Base-by-base conservation (phyloP, 805 yeast species). In the Cyberlindnera saturnus region DNA sequence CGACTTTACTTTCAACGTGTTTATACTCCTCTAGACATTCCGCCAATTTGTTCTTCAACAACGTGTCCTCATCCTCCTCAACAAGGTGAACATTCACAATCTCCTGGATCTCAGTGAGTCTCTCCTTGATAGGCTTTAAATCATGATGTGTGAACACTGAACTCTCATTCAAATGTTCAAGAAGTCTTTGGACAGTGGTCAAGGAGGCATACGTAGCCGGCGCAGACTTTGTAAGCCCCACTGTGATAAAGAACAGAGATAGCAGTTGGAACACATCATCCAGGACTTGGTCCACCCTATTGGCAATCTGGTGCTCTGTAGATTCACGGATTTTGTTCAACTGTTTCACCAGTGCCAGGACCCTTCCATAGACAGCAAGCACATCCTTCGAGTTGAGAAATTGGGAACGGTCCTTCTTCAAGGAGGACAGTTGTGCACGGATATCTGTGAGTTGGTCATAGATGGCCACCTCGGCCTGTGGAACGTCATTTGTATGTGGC, bases 131-230 rank as follows among this genome's bases (percentile, higher is more conserved):
- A 2, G 96, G 95, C 46, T 71, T 67, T 50, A 89, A 73, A 61
- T 93, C 99, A 53, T 84, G 86, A 43, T 77, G 79, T 1, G 97
- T 89, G 63, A 81, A 91, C 17, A 86, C 87, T 43, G 80, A 81
- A 39, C 86, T 77, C 59, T 86, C 96, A 50, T 79, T 76, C 48
- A 91, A 67, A 64, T 91, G 98, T 50, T 79, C 86, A 52, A 93
- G 70, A 45, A 93, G 67, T 52, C 93, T 79, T 64, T 82, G 83
- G 17, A 93, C 95, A 0, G 98, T 88, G 34, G 89, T 74, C 34
- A 91, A 67, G 3, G 95, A 86, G 6, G 96, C 91, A 64, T 86
- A 93, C 1, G 96, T 86, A 5, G 97, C 96, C 1, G 98, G 96
- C 1, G 96, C 96, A 31, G 88, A 76, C 53, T 88, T 82, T 38